Evolutionary conservation across 805 yeast species (phyloP).

Genomic region (Yarrowia sp.): DNA sequence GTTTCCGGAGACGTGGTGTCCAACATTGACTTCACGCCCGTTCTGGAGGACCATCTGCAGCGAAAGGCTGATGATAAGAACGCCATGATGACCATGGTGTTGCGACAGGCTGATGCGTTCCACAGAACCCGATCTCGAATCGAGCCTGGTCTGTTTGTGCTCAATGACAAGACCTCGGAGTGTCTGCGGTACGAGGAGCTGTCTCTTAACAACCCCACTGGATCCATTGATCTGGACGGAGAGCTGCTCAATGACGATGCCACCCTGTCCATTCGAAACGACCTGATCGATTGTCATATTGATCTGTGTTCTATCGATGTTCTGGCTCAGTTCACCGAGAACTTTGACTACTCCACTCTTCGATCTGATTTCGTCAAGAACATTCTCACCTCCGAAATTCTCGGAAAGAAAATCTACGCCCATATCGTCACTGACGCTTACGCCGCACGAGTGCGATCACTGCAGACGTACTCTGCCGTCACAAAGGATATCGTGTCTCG

Average conservation of each 20-base stretch:
- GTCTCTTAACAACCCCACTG: constrained; percentile 48
- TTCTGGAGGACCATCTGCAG: constrained; percentile 67
- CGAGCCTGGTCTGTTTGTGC: constrained; percentile 80
- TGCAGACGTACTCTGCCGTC: constrained; percentile 89
- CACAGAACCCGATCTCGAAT: constrained; percentile 80
- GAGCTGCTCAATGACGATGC: constrained; percentile 71
- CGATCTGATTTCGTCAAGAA: constrained; percentile 89
- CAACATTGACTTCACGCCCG: constrained; percentile 75
- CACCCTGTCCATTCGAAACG: constrained; percentile 75
- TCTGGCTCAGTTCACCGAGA: constrained; percentile 93
- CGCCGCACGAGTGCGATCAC: constrained; percentile 93
- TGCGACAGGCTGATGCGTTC: constrained; percentile 76
- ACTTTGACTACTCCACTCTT: constrained; percentile 87
- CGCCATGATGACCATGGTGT: constrained; percentile 91
- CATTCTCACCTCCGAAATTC: constrained; percentile 81
- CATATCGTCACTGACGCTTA: constrained; percentile 76
- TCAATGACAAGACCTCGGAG: constrained; percentile 69
- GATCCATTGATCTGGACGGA: constrained; percentile 67
- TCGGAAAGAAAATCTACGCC: constrained; percentile 88
- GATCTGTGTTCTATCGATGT: constrained; percentile 94
- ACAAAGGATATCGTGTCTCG: constrained; percentile 86
- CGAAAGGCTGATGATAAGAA: constrained; percentile 76
- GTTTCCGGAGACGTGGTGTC: constrained; percentile 96
- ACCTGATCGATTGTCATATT: constrained; percentile 91
- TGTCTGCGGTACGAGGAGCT: constrained; percentile 83